These are phyloP conservation scores for Blastobotrys terrestris DNA, from an alignment of 805 yeast genomes.

Conservation along the genomic window DNA sequence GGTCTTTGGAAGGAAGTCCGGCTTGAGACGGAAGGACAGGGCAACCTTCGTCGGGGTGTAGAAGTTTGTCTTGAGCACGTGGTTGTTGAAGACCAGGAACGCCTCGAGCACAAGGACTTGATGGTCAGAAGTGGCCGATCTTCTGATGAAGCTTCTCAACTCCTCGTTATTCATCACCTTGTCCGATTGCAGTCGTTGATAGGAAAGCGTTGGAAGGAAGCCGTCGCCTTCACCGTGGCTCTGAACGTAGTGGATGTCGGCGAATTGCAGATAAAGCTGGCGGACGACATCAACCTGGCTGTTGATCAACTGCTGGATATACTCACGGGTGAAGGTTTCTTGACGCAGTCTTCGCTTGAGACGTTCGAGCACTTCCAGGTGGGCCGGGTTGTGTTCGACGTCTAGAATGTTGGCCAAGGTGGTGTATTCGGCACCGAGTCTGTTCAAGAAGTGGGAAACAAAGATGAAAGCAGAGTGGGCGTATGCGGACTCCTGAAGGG, in stretches of 20 bases:
- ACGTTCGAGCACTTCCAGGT: slow-evolving; percentile 68
- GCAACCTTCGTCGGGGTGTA: slow-evolving; percentile 93
- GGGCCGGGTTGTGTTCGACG: slow-evolving; percentile 52
- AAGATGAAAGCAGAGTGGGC: slow-evolving; percentile 92
- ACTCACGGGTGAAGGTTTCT: slow-evolving; percentile 86
- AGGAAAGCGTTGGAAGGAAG: slow-evolving; percentile 59
- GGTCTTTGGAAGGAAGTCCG: slow-evolving; percentile 70
- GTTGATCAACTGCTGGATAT: slow-evolving; percentile 70
- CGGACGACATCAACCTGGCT: slow-evolving; percentile 65
- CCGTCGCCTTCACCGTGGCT: slow-evolving; percentile 33
- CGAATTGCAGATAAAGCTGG: slow-evolving; percentile 84
- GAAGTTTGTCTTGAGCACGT: slow-evolving; percentile 88
- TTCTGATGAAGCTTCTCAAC: slow-evolving; percentile 58
- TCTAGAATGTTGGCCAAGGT: slow-evolving; percentile 61
- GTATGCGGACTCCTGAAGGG: slow-evolving; percentile 90
- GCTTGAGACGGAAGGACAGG: slow-evolving; percentile 83
- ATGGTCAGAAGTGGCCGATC: slow-evolving; percentile 70
- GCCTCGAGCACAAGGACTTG: slow-evolving; percentile 78
- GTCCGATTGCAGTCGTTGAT: slow-evolving; percentile 73
- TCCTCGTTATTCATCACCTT: slow-evolving; percentile 72
- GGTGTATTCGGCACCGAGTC: slow-evolving; percentile 85
- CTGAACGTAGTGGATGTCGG: slow-evolving; percentile 80
- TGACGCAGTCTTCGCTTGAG: slow-evolving; percentile 86
- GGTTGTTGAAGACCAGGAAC: slow-evolving; percentile 74
- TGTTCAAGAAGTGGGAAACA: slow-evolving; percentile 88